These are phyloP conservation scores for Backusella psychrophila DNA, from an alignment of 192 early-diverging fungal genomes.

Conservation along the genomic window DNA sequence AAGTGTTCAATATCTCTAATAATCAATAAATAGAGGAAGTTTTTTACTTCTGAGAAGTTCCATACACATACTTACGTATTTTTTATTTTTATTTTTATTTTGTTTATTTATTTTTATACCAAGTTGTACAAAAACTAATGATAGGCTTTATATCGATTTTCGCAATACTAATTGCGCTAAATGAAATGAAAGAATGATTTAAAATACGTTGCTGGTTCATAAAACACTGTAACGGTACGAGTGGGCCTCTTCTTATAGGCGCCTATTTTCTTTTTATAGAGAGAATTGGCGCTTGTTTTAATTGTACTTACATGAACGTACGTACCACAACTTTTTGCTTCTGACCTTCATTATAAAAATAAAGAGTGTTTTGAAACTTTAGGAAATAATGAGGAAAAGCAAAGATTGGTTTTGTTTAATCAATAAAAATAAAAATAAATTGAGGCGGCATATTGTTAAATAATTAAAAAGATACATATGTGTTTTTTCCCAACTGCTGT, in stretches of 20 bases:
- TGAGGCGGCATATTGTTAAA: neutral
- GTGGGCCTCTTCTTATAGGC: neutral
- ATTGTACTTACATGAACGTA: neutral
- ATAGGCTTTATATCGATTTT: neutral
- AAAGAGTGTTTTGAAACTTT: neutral
- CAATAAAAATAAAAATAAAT: neutral
- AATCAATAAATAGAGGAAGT: neutral
- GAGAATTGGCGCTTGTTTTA: neutral
- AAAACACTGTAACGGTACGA: neutral
- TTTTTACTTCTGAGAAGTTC: neutral
- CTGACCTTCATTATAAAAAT: neutral
- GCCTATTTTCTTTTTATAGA: neutral
- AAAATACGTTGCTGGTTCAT: neutral
- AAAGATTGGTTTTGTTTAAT: neutral
- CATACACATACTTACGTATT: neutral
- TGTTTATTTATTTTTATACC: neutral
- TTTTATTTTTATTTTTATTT: neutral
- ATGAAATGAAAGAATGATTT: neutral
- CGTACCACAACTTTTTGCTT: neutral
- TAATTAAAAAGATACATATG: neutral
- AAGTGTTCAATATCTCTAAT: neutral
- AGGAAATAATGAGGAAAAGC: neutral
- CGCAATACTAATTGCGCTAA: neutral
- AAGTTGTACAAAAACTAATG: slow-evolving; percentile 1
- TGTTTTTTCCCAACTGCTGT: neutral